A percentile compares a stretch with the other conserved stretches of the same genome.
Evolutionary conservation across 192 early-diverging fungal genomes (phyloP).

Genomic region (Coemansia sp.): DNA sequence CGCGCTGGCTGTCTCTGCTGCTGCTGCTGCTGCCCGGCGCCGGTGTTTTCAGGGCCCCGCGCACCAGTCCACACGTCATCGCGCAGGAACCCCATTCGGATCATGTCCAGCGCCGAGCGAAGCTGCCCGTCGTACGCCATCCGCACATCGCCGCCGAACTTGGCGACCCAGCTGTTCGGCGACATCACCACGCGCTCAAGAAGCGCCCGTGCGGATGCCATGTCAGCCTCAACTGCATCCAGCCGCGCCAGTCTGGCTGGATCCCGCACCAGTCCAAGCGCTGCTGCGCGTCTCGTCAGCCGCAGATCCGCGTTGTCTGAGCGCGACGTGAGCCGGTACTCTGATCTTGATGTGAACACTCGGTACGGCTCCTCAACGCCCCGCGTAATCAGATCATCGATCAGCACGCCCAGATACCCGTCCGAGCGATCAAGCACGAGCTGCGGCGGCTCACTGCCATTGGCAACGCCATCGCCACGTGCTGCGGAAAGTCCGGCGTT

Average conservation of each 20-base stretch:
- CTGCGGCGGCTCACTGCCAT: constrained; percentile 27
- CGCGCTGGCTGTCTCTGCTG: neutral
- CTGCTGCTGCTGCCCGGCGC: neutral
- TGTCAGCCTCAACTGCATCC: constrained; percentile 47
- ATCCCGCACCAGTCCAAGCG: constrained; percentile 58
- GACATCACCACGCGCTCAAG: constrained; percentile 54
- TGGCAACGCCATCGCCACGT: constrained; percentile 10
- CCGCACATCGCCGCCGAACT: constrained; percentile 28
- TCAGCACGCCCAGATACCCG: constrained; percentile 79
- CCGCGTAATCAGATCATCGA: constrained; percentile 80
- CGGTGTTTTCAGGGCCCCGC: constrained; percentile 33
- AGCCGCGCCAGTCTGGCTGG: constrained; percentile 43
- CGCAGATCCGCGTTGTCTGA: constrained; percentile 81
- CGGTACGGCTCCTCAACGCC: constrained; percentile 83
- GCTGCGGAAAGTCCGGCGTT: constrained; percentile 69
- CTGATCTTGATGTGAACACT: constrained; percentile 81
- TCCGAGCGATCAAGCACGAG: constrained; percentile 73
- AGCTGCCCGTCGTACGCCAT: constrained; percentile 41
- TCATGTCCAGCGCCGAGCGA: constrained; percentile 51
- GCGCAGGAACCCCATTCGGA: constrained; percentile 53
- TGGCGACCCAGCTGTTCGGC: constrained; percentile 59
- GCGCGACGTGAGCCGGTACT: constrained; percentile 73
- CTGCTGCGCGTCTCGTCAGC: constrained; percentile 68
- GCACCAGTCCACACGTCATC: constrained; percentile 47
- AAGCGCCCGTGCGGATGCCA: constrained; percentile 54